Evolutionary conservation across 345 rosid species (phyloP).

Genomic region (Nasturtium officinale): DNA sequence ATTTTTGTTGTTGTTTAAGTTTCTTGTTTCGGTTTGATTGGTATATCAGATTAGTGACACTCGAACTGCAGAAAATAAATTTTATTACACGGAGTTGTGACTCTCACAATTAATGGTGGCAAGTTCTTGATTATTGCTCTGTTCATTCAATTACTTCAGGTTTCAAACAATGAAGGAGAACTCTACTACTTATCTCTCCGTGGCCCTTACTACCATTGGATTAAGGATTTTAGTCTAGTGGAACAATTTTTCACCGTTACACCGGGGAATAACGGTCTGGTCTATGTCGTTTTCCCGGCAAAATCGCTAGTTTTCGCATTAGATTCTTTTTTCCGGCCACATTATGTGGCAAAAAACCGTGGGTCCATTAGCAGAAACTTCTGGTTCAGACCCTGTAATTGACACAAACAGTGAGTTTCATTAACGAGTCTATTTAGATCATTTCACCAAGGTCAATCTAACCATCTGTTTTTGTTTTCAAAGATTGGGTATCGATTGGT

Average conservation of each 20-base stretch:
- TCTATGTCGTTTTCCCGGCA: constrained; percentile 61
- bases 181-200: constrained; percentile 76
- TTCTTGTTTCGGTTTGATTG: neutral
- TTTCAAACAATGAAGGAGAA: constrained; percentile 74
- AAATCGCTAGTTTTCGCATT: constrained; percentile 62
- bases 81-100: neutral
- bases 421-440: neutral
- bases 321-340: constrained; percentile 68
- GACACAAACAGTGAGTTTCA: constrained; percentile 64
- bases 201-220: constrained; percentile 67
- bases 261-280: constrained; percentile 72
- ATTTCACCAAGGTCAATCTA: neutral
- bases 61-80: neutral
- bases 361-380: constrained; percentile 60
- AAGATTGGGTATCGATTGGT: constrained; percentile 84
- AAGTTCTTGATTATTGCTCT: neutral
- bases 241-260: constrained; percentile 60
- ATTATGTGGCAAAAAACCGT: constrained; percentile 64
- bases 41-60: neutral
- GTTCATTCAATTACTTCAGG: constrained; percentile 47
- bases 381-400: constrained; percentile 54
- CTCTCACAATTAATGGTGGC: neutral
- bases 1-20: neutral
- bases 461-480: neutral
- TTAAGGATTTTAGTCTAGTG: constrained; percentile 69